Conservation (phyloP, 257 asterid species). For the Coffea canephora region DNA sequence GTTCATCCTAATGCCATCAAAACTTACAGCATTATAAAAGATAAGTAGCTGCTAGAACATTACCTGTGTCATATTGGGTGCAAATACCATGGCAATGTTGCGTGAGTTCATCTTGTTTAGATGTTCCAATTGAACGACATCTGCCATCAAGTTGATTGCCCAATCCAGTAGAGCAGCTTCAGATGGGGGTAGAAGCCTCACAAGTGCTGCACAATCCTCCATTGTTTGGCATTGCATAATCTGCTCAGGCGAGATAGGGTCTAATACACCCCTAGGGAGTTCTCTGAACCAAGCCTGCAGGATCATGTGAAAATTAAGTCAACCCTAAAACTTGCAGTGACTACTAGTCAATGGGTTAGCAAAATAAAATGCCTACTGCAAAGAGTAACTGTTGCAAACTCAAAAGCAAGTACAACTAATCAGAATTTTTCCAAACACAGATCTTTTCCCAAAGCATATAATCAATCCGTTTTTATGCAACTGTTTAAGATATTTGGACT, state of each 20-base stretch:
- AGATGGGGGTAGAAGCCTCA: constrained; percentile 75
- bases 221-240: constrained; percentile 90
- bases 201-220: constrained; percentile 75
- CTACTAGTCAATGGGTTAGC: not conserved
- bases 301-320: constrained; percentile 11
- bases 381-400: not conserved
- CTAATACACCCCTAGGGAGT: constrained; percentile 91
- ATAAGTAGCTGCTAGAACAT: constrained; percentile 1
- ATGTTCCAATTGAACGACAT: constrained; percentile 80
- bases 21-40: not conserved
- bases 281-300: constrained; percentile 98
- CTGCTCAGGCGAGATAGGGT: constrained; percentile 82
- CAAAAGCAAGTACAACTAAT: not conserved
- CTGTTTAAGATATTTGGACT: not conserved
- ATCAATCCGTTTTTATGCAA: not conserved
- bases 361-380: too few relatives aligned
- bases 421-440: not conserved
- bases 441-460: not conserved
- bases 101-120: constrained; percentile 90
- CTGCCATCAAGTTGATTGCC: constrained; percentile 94
- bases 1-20: not conserved
- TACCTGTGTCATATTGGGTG: constrained; percentile 99
- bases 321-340: constrained; percentile 3
- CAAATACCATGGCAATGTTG: constrained; percentile 96
- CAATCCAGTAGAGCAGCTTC: constrained; percentile 88